Conservation (phyloP, 768 basidiomycete species). For the Steccherinum ochraceum region DNA sequence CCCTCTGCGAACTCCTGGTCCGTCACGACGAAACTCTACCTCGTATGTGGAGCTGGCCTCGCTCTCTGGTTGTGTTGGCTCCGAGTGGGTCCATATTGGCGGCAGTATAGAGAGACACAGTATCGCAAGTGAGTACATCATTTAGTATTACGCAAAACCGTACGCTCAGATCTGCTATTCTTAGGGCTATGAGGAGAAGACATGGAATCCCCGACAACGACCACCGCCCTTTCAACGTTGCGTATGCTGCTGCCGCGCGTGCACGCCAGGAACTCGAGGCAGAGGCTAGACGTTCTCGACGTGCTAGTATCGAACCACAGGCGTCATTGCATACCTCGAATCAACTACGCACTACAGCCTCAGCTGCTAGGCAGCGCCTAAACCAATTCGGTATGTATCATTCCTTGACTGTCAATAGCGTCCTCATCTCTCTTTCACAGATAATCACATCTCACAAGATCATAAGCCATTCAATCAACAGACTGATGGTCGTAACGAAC, state of each 20-base stretch:
- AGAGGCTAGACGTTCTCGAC: constrained; percentile 19
- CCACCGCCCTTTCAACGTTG: constrained; percentile 79
- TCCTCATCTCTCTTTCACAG: no score
- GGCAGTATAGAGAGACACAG: constrained; percentile 55
- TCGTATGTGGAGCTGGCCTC: constrained; percentile 9
- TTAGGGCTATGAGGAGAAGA: constrained; percentile 63
- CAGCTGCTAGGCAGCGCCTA: background rate
- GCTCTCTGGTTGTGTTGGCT: constrained; percentile 7
- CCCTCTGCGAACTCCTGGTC: constrained; percentile 28
- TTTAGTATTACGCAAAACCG: constrained; percentile 3
- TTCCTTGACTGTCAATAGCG: no score
- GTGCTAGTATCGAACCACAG: background rate
- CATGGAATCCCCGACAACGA: constrained; percentile 84
- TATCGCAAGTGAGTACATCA: constrained; percentile 54
- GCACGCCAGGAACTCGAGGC: constrained; percentile 48
- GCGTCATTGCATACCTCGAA: background rate
- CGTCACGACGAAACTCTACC: constrained; percentile 6
- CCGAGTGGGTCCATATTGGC: constrained; percentile 30
- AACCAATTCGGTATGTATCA: background rate
- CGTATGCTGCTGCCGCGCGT: constrained; percentile 66
- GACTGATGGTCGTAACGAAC: no score
- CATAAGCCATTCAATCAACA: no score
- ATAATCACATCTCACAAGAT: no score
- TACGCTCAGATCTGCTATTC: constrained; percentile 3
- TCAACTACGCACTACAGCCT: background rate